A percentile compares a stretch with the other conserved stretches of the same genome.
These are phyloP conservation scores for Pythium myriotylum DNA, from an alignment of 352 stramenopile species.

Conservation along the genomic window DNA sequence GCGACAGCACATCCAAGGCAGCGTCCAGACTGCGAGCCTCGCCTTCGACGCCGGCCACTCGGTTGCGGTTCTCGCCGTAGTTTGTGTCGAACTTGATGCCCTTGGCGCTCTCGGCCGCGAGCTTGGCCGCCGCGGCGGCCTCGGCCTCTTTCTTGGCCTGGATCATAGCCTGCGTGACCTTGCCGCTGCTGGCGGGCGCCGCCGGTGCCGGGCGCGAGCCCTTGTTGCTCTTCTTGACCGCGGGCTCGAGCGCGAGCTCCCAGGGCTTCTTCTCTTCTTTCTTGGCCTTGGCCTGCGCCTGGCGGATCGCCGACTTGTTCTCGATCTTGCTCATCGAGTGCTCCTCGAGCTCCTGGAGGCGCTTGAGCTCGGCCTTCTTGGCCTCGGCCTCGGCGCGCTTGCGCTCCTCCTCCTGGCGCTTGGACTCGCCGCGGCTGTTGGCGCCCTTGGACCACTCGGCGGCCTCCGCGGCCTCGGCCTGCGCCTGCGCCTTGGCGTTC, in stretches of 20 bases:
- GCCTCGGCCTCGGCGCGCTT: constrained; percentile 63
- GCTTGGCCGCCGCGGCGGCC: constrained; percentile 30
- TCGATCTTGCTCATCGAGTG: constrained; percentile 47
- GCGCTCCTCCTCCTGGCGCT: constrained; percentile 59
- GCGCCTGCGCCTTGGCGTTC: constrained; percentile 51
- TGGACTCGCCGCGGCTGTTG: constrained; percentile 44
- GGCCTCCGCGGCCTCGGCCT: constrained; percentile 41
- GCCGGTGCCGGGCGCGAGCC: constrained; percentile 37
- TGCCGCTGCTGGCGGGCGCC: constrained; percentile 31
- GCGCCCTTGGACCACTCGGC: constrained; percentile 65
- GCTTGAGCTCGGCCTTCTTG: constrained; percentile 77
- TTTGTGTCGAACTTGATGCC: constrained; percentile 70
- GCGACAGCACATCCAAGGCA: constrained; percentile 56
- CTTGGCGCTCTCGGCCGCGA: constrained; percentile 41
- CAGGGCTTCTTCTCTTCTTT: constrained; percentile 69
- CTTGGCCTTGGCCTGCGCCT: constrained; percentile 59
- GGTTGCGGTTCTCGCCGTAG: constrained; percentile 66
- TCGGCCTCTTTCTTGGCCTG: constrained; percentile 49
- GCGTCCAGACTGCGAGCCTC: constrained; percentile 70
- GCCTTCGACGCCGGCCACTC: constrained; percentile 35
- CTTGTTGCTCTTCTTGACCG: constrained; percentile 70
- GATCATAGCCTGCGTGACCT: constrained; percentile 64
- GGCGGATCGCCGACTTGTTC: constrained; percentile 59
- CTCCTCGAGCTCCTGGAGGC: constrained; percentile 69
- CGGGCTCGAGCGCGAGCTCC: constrained; percentile 66